These are phyloP conservation scores for Suhomyces sp. DNA, from an alignment of 805 yeast genomes.

Conservation along the genomic window DNA sequence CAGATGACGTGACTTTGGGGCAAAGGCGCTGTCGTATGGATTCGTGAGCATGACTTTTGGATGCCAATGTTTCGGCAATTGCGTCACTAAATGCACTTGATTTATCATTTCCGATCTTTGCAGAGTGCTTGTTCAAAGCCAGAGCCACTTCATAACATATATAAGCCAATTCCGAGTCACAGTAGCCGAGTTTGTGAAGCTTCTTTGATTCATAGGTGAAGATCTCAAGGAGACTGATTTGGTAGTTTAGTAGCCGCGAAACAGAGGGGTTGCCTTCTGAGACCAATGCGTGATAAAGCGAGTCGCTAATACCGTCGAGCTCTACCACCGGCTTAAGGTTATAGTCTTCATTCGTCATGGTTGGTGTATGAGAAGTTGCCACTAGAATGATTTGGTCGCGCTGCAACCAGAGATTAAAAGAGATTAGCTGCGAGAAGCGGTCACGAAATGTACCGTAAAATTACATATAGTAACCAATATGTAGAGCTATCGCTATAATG, in stretches of 20 bases:
- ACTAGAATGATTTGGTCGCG: conserved; percentile 1
- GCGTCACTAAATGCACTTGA: conserved; percentile 15
- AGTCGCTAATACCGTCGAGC: conserved; percentile 3
- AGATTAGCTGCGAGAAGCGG: not conserved
- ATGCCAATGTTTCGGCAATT: conserved; percentile 15
- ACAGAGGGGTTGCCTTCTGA: conserved; percentile 1
- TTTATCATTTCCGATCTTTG: conserved; percentile 7
- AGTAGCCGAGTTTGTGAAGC: conserved; percentile 25
- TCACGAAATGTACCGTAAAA: no score
- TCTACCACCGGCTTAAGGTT: not conserved
- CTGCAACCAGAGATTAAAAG: not conserved
- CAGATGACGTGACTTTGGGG: conserved; percentile 5
- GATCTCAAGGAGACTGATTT: conserved; percentile 32
- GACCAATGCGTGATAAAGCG: not conserved
- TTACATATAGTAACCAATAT: no score
- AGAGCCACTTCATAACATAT: conserved; percentile 20
- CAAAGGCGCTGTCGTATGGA: not conserved
- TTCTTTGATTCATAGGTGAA: conserved; percentile 33
- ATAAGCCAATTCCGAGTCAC: conserved; percentile 38
- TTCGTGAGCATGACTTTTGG: conserved; percentile 13
- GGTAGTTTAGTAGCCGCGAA: conserved; percentile 23
- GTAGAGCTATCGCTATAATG: no score
- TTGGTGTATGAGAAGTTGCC: conserved; percentile 2
- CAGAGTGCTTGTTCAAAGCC: conserved; percentile 10
- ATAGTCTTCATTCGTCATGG: not conserved